These are phyloP conservation scores for Pseudogymnoascus sp. DNA, from an alignment of 2,329 filamentous ascomycete genomes.

Conservation along the genomic window DNA sequence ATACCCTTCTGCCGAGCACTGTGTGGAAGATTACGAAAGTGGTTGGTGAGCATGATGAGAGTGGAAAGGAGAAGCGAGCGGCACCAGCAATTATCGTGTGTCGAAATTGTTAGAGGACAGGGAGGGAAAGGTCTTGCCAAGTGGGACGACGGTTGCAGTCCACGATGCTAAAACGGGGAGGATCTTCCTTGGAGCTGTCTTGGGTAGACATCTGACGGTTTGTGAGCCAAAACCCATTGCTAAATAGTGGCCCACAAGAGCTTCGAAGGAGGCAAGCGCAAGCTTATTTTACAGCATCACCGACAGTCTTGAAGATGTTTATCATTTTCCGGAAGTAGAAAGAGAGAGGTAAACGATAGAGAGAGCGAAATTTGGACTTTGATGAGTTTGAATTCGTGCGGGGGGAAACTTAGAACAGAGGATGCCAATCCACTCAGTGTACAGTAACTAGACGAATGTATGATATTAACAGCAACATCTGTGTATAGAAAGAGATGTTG, in stretches of 20 bases:
- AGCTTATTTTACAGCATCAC: background rate
- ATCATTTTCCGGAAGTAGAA: background rate
- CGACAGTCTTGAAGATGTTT: background rate
- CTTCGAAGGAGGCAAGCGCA: background rate
- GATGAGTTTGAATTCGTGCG: background rate
- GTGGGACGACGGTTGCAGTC: conserved; percentile 22
- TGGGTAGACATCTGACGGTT: conserved; percentile 20
- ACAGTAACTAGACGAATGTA: background rate
- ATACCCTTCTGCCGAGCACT: conserved; percentile 16
- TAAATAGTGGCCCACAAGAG: background rate
- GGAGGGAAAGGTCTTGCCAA: conserved; percentile 24
- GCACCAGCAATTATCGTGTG: conserved; percentile 18
- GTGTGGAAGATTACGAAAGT: conserved; percentile 23
- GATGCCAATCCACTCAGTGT: background rate
- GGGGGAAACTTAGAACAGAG: background rate
- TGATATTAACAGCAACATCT: background rate
- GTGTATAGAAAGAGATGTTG: background rate
- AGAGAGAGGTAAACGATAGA: background rate
- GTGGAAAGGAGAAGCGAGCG: conserved; percentile 1
- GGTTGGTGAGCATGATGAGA: conserved; percentile 10
- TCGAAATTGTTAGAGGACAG: conserved; percentile 31
- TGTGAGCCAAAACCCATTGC: conserved; percentile 13
- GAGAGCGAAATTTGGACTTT: too few relatives aligned
- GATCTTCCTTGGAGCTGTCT: conserved; percentile 25
- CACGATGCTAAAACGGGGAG: conserved; percentile 28